A percentile compares a stretch with the other conserved stretches of the same genome.
Evolutionary conservation across 2,329 filamentous ascomycete genomes (phyloP).

Genomic region (Knufia petricola): DNA sequence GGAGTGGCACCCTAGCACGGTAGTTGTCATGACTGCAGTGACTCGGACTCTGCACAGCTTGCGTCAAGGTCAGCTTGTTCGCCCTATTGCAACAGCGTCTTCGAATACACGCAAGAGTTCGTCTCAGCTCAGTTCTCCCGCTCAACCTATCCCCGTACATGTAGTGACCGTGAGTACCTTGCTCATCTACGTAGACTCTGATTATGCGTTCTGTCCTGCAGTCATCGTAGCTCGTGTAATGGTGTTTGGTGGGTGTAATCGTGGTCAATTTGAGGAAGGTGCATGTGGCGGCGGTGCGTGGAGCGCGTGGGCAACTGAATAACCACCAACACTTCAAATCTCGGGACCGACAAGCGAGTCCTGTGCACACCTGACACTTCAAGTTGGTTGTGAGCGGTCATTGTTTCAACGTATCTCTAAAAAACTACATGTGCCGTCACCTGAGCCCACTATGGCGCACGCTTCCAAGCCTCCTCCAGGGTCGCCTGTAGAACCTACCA

Average conservation of each 20-base stretch:
- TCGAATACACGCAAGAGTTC: no score
- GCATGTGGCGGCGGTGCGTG: not conserved
- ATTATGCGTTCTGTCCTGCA: no score
- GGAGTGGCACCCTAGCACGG: no score
- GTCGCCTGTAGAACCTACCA: slow-evolving; percentile 13
- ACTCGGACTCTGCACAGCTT: no score
- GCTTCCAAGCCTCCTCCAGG: slow-evolving; percentile 16
- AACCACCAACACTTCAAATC: not conserved
- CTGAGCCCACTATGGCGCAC: slow-evolving; percentile 13
- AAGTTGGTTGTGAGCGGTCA: slow-evolving; percentile 5
- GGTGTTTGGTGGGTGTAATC: not conserved
- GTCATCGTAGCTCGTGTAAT: no score
- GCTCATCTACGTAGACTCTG: no score
- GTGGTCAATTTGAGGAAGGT: not conserved
- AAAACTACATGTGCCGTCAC: slow-evolving; percentile 10
- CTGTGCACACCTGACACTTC: slow-evolving; percentile 1
- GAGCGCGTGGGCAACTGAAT: not conserved
- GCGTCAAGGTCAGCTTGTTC: no score
- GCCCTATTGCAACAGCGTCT: no score
- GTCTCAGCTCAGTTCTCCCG: no score
- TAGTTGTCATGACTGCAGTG: no score
- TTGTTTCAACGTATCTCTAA: slow-evolving; percentile 3
- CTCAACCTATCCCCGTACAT: no score
- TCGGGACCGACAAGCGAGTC: not conserved
- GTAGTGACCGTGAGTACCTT: no score